Conservation (phyloP, 768 basidiomycete species). For the Trametes meyenii region DNA sequence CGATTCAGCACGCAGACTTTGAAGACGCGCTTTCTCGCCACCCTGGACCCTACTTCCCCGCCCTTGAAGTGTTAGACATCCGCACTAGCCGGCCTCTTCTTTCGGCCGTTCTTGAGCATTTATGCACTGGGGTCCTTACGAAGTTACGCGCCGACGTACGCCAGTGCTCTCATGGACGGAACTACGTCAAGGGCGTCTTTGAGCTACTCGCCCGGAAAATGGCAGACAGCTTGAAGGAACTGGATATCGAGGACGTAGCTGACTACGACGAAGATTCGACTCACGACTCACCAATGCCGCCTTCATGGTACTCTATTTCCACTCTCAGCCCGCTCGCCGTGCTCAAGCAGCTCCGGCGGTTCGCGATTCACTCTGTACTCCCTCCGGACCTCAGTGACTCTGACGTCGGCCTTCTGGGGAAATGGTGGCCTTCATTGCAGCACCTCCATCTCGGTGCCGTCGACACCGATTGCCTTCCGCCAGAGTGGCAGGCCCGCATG, state of each 20-base stretch:
- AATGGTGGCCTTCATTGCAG: slow-evolving; percentile 35
- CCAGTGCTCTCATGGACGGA: slow-evolving; percentile 11
- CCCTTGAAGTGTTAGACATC: slow-evolving; percentile 25
- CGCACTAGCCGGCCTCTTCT: slow-evolving; percentile 19
- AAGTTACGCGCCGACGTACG: slow-evolving; percentile 25
- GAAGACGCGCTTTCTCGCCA: slow-evolving; percentile 13
- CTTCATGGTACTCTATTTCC: slow-evolving; percentile 25
- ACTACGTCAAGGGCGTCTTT: slow-evolving; percentile 23
- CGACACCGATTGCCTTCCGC: slow-evolving; percentile 23
- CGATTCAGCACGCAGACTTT: slow-evolving; percentile 19
- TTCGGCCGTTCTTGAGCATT: slow-evolving; percentile 17
- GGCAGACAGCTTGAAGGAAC: slow-evolving; percentile 24
- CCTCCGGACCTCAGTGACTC: slow-evolving; percentile 32
- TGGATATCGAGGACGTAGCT: slow-evolving; percentile 25
- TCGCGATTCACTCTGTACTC: slow-evolving; percentile 29
- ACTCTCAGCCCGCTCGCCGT: slow-evolving; percentile 32
- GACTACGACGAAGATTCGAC: slow-evolving; percentile 16
- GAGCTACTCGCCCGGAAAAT: slow-evolving; percentile 26
- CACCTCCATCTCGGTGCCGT: slow-evolving; percentile 31
- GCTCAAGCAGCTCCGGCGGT: slow-evolving; percentile 29
- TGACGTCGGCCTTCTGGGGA: slow-evolving; percentile 30
- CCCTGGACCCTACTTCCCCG: slow-evolving; percentile 17
- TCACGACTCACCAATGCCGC: neutral
- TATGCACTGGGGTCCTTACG: slow-evolving; percentile 21
- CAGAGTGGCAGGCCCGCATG: slow-evolving; percentile 17